Evolutionary conservation across 305 asterid genomes (phyloP), one percentile per base, ranked within the genome.

Genomic region (Fraxinus velutina): DNA sequence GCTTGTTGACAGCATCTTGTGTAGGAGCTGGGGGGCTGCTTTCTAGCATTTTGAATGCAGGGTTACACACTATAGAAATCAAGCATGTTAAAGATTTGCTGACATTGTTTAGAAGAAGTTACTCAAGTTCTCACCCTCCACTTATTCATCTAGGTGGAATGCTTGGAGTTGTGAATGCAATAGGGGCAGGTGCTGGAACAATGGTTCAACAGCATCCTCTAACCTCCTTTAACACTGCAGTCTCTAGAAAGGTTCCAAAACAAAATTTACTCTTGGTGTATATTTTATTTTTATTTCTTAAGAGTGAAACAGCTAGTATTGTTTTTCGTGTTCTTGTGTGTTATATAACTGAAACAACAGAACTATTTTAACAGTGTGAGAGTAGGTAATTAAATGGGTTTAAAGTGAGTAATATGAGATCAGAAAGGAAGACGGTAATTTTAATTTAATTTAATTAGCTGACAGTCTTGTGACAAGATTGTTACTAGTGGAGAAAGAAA

Each of bases 151-250:
- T 96, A 47, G 98, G 99, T 79, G 99, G 92, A 13, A 92, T 93
- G 97, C 92, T 94, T 86, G 99, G 98, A 77, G 91, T 89, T 78
- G 88, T 94, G 79, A 94, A 92, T 89, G 92, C 91, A 5, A 84
- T 96, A 87, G 99, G 99, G 64, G 95, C 98, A 78, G 90, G 91
- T 87, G 94, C 93, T 7, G 98, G 97, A 76, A 89, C 85, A 4
- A 81, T 89, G 84, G 34, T 85, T 84, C 90, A 85, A 80, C 84
- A 73, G 66, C 47, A 68, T 80, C 85, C 86, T 73, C 80, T 78
- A 52, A 66, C 84, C 68, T 75, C 87, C 73, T 50, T 83, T 8
- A 72, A 85, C 62, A 36, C 82, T 78, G 68, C 81, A 75, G 84
- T 80, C 77, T 85, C 83, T 84, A 90, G 88, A 81, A 90, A 92